Conservation (phyloP, 2,329 filamentous ascomycete genomes). For the Aspergillus aculeatinus region DNA sequence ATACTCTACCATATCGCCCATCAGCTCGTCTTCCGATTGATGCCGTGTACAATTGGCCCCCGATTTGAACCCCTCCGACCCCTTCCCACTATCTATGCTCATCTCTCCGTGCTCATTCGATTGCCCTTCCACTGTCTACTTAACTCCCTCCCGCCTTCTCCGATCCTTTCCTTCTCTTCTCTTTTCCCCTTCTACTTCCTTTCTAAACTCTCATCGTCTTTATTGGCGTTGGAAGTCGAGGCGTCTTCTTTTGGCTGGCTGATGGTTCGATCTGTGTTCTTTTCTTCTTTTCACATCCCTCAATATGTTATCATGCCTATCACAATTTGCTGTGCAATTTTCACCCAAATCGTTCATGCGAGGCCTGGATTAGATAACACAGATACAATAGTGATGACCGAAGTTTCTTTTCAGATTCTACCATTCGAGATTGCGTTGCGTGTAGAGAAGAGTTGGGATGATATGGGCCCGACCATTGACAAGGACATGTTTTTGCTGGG, state of each 20-base stretch:
- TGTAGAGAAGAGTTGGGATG: not conserved
- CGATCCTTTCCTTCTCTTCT: constrained; percentile 16
- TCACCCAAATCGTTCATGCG: constrained; percentile 4
- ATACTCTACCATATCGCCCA: not conserved
- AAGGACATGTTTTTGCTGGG: not conserved
- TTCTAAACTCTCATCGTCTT: constrained; percentile 34
- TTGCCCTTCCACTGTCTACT: constrained; percentile 1
- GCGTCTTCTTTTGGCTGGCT: constrained; percentile 39
- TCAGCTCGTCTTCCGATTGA: not conserved
- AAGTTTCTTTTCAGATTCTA: constrained; percentile 3
- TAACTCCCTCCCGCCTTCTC: constrained; percentile 2
- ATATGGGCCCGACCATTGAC: not conserved
- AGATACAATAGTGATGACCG: constrained; percentile 26
- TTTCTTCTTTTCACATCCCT: constrained; percentile 8
- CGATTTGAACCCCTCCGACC: not conserved
- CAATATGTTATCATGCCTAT: constrained; percentile 27
- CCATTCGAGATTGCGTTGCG: not conserved
- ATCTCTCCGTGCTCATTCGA: not conserved
- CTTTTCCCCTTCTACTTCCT: constrained; percentile 21
- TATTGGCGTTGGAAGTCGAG: constrained; percentile 41
- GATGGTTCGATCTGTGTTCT: constrained; percentile 25
- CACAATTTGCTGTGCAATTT: constrained; percentile 40
- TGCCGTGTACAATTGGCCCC: not conserved
- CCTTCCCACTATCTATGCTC: not conserved
- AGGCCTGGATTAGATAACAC: constrained; percentile 23